Evolutionary conservation across 2,329 filamentous ascomycete species (phyloP).

Genomic region (Aureobasidium mangrovei): DNA sequence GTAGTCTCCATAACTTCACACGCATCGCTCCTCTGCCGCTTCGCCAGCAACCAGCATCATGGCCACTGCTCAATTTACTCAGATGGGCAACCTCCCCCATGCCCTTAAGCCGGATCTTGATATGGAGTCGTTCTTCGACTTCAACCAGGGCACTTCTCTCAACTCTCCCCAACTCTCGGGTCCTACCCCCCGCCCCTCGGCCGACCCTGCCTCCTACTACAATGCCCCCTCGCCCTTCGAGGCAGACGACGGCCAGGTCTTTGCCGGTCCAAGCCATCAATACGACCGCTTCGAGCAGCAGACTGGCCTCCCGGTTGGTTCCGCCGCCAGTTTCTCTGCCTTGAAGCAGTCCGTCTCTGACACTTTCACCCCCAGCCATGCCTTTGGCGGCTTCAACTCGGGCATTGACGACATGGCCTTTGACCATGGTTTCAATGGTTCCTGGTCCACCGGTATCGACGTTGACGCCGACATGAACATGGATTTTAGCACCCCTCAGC

Average conservation of each 20-base stretch:
- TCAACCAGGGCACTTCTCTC: conserved; percentile 23
- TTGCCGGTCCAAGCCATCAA: conserved; percentile 67
- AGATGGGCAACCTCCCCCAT: conserved; percentile 17
- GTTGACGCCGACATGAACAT: conserved; percentile 58
- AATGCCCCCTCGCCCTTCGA: conserved; percentile 25
- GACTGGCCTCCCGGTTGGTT: conserved; percentile 81
- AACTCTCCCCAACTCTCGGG: conserved; percentile 25
- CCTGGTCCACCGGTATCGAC: conserved; percentile 45
- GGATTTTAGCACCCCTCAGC: conserved; percentile 44
- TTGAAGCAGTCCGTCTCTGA: conserved; percentile 46
- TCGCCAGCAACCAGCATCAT: conserved; percentile 6
- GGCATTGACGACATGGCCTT: conserved; percentile 62
- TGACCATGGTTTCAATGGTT: conserved; percentile 46
- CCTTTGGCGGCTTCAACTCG: conserved; percentile 50
- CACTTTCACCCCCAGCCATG: conserved; percentile 45
- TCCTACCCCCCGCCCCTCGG: conserved; percentile 18
- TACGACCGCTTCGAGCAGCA: conserved; percentile 95
- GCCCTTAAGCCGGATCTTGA: conserved; percentile 30
- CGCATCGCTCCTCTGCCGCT: conserved; percentile 12
- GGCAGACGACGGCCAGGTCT: conserved; percentile 28
- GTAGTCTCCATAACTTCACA: conserved; percentile 11
- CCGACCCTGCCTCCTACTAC: conserved; percentile 17
- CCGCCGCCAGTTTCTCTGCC: conserved; percentile 68
- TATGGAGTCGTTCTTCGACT: conserved; percentile 34
- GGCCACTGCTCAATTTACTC: conserved; percentile 18